Base-by-base conservation (phyloP, 805 yeast genomes). In the Starmerella davenportii region DNA sequence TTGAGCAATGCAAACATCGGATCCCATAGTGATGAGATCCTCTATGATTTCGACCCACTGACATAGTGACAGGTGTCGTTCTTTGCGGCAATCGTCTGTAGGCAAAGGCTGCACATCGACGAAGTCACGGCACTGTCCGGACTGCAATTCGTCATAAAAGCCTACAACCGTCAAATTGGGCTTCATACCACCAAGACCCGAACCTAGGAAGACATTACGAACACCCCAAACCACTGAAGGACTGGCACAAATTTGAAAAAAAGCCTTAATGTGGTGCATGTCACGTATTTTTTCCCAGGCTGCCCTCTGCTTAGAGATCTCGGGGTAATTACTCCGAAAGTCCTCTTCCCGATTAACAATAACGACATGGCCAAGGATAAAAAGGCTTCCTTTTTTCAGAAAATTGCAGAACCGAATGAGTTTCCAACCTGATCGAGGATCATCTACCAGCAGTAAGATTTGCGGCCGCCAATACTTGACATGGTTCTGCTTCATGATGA, bases 391-490 rank as follows among this genome's bases (percentile, higher is more conserved):
- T 55, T 90, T 90, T 54, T 90, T 90, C 59, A 90, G 62, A 56
- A 84, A 84, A 53, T 90, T 90, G 60, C 98, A 90, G 51, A 90
- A 90, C 13, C 78, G 75, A 42, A 90, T 85, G 45, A 90, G 62
- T 48, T 78, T 80, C 95, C 95, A 87, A 23, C 85, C 70, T 0
- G 93, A 75, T 44, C 94, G 63, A 1, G 99, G 96, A 49, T 82
- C 79, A 51, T 90, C 96, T 30, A 85, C 87, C 25, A 90, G 61
- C 23, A 90, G 59, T 42, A 90, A 62, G 30, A 90, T 76, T 56
- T 90, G 99, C 0, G 99, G 99, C 49, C 99, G 67, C 98, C 99
- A 90, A 55, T 85, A 90, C 59, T 90, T 90, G 38, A 90, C 95
- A 55, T 87, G 92, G 52, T 90, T 94, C 50, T 82, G 82, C 42